Evolutionary conservation across 306 rosid species (phyloP).

Genomic region (Begonia loranthoides): DNA sequence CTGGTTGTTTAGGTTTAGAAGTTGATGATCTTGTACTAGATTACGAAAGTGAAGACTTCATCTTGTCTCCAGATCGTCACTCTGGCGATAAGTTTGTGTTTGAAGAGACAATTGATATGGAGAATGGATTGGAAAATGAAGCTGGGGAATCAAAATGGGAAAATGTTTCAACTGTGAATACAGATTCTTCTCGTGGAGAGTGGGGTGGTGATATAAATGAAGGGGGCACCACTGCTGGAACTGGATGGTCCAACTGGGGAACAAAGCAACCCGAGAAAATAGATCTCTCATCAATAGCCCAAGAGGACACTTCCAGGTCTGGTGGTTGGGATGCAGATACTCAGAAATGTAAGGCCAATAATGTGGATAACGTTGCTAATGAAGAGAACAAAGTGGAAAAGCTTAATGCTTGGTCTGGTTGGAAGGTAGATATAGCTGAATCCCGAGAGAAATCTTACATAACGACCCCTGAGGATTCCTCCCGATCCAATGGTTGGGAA

Average conservation of each 20-base stretch:
- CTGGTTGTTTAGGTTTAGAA: slow-evolving; percentile 68
- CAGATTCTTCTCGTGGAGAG: slow-evolving; percentile 6
- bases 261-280: not conserved
- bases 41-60: slow-evolving; percentile 36
- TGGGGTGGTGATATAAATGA: slow-evolving; percentile 7
- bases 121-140: slow-evolving; percentile 10
- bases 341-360: not conserved
- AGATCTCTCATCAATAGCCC: slow-evolving; percentile 4
- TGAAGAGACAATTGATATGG: slow-evolving; percentile 44
- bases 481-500: slow-evolving; percentile 9
- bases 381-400: not conserved
- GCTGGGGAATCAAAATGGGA: slow-evolving; percentile 24
- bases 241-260: slow-evolving; percentile 14
- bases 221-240: slow-evolving; percentile 1
- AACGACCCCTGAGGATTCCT: slow-evolving; percentile 9
- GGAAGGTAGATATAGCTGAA: slow-evolving; percentile 12
- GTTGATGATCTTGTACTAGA: slow-evolving; percentile 44
- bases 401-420: not conserved
- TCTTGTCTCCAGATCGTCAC: slow-evolving; percentile 44
- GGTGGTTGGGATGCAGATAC: slow-evolving; percentile 18
- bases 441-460: slow-evolving; percentile 7
- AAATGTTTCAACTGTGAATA: slow-evolving; percentile 13
- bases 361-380: not conserved
- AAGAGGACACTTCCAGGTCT: slow-evolving; percentile 7
- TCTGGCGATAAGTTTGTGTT: slow-evolving; percentile 54